Conservation (phyloP, 2,329 filamentous ascomycete genomes). For the Fusarium nygamai region DNA sequence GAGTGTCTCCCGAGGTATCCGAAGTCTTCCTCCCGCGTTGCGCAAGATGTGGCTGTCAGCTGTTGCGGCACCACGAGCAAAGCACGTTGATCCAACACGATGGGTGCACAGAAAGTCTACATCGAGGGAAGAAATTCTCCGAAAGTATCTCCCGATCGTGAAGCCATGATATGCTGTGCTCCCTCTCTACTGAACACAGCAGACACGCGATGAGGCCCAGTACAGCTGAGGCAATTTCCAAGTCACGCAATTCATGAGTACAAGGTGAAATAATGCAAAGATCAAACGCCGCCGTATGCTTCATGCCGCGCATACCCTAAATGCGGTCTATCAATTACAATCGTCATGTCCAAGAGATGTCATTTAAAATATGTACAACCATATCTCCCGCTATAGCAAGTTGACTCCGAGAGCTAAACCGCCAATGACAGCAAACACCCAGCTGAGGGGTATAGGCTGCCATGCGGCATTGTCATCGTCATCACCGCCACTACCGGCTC, state of each 20-base stretch:
- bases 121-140: not conserved
- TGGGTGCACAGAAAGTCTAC: not conserved
- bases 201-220: not conserved
- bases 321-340: constrained; percentile 26
- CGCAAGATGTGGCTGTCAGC: not conserved
- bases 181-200: not conserved
- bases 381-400: constrained; percentile 31
- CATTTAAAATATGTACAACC: constrained; percentile 29
- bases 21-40: not conserved
- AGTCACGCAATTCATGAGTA: not conserved
- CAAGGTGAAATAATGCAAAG: not conserved
- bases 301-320: not conserved
- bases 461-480: constrained; percentile 33
- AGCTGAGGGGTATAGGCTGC: constrained; percentile 24
- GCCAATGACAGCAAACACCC: constrained; percentile 31
- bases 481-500: not conserved
- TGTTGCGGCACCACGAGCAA: not conserved
- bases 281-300: constrained; percentile 33
- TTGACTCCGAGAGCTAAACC: constrained; percentile 39
- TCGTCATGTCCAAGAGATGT: constrained; percentile 20
- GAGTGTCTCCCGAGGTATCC: not conserved
- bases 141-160: not conserved
- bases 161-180: not conserved
- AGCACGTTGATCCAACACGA: not conserved
- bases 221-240: not conserved